A percentile compares a stretch with the other conserved stretches of the same genome.
Evolutionary conservation across 2,329 filamentous ascomycete species (phyloP).

Genomic region (Ceratocystis albifundus): DNA sequence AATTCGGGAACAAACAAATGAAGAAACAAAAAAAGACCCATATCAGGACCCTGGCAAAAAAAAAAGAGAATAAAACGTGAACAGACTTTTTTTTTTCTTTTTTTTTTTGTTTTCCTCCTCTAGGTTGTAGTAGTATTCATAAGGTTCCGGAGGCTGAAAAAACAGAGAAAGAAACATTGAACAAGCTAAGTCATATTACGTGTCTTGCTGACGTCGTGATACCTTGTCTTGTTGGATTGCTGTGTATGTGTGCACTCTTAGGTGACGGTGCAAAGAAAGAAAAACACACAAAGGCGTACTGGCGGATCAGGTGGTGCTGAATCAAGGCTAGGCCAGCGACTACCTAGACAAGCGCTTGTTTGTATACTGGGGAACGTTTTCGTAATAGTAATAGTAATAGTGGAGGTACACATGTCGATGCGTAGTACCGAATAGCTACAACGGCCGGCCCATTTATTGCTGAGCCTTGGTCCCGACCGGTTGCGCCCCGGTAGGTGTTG

Average conservation of each 20-base stretch:
- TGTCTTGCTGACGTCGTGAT: not conserved
- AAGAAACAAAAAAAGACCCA: constrained; percentile 22
- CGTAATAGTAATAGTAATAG: too few species aligned
- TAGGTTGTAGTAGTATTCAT: constrained; percentile 6
- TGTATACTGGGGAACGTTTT: too few species aligned
- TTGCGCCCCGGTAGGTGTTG: too few species aligned
- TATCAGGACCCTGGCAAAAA: constrained; percentile 19
- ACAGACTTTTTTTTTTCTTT: not conserved
- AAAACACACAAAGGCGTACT: too few species aligned
- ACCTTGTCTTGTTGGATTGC: not conserved
- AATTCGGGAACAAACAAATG: constrained; percentile 19
- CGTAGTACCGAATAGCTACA: too few species aligned
- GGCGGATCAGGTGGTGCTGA: too few species aligned
- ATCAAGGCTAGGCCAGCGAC: too few species aligned
- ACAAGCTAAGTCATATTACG: not conserved
- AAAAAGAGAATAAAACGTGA: constrained; percentile 22
- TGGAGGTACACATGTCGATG: too few species aligned
- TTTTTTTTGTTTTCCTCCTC: constrained; percentile 8
- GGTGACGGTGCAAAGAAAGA: too few species aligned
- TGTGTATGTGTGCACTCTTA: not conserved
- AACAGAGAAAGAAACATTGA: constrained; percentile 26
- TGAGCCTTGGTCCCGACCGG: too few species aligned
- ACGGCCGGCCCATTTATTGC: too few species aligned
- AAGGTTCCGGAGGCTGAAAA: constrained; percentile 21
- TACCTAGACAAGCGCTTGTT: too few species aligned